A percentile compares a stretch with the other conserved stretches of the same genome.
Conservation (phyloP, 345 rosid genomes). For the Isatis tinctoria region DNA sequence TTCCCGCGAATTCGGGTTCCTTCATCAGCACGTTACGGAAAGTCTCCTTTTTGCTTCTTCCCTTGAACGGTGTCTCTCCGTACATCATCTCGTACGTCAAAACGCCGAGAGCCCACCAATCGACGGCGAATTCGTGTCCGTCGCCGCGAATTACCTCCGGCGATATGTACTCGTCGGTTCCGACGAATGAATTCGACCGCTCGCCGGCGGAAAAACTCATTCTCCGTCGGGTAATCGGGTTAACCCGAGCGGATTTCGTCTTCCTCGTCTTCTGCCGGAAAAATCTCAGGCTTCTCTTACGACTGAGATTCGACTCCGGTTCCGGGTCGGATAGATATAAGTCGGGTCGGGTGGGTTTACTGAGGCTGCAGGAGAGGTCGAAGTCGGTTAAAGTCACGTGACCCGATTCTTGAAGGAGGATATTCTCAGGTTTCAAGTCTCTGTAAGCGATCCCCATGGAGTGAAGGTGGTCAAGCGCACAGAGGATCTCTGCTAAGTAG, state of each 20-base stretch:
- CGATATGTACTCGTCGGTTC: slow-evolving; percentile 88
- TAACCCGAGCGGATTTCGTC: slow-evolving; percentile 74
- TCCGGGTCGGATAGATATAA: slow-evolving; percentile 22
- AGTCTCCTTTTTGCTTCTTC: slow-evolving; percentile 68
- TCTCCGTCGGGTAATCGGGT: slow-evolving; percentile 67
- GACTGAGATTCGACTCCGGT: background rate
- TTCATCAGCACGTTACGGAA: slow-evolving; percentile 67
- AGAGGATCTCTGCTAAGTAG: slow-evolving; percentile 78
- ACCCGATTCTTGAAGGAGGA: slow-evolving; percentile 75
- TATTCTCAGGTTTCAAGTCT: slow-evolving; percentile 91
- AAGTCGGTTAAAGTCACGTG: slow-evolving; percentile 94
- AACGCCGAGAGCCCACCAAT: slow-evolving; percentile 96
- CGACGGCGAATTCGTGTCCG: slow-evolving; percentile 93
- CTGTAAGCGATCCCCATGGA: slow-evolving; percentile 71
- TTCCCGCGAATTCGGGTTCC: slow-evolving; percentile 56
- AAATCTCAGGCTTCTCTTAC: slow-evolving; percentile 21
- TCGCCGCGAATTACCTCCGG: slow-evolving; percentile 88
- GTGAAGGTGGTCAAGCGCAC: slow-evolving; percentile 84
- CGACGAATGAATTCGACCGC: slow-evolving; percentile 77
- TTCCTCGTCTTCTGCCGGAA: slow-evolving; percentile 41
- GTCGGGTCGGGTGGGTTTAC: slow-evolving; percentile 28
- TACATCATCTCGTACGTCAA: slow-evolving; percentile 81
- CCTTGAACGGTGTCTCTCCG: slow-evolving; percentile 76
- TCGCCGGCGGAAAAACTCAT: slow-evolving; percentile 51
- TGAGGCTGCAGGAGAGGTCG: slow-evolving; percentile 76